These are phyloP conservation scores for Pseudognaphalium luteoalbum DNA, from an alignment of 129 eudicot genomes.

Conservation along the genomic window DNA sequence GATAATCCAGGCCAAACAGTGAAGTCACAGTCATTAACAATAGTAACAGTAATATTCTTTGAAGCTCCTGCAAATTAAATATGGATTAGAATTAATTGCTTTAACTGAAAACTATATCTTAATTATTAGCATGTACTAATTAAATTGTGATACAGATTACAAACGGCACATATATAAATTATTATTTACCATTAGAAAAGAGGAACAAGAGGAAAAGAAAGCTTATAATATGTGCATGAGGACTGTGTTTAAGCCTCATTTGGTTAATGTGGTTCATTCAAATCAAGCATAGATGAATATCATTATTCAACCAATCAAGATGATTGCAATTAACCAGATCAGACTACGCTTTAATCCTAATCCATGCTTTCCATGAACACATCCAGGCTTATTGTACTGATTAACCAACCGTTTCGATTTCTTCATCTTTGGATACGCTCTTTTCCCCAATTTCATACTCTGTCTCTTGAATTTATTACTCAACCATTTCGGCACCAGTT, in stretches of 20 bases:
- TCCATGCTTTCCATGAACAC: conserved; percentile 67
- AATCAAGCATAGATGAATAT: neutral
- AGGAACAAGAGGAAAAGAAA: too few relatives aligned
- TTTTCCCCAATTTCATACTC: conserved; percentile 86
- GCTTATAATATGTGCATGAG: too few relatives aligned
- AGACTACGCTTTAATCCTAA: conserved; percentile 57
- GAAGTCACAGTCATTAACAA: neutral
- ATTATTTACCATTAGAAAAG: too few relatives aligned
- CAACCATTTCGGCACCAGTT: conserved; percentile 59
- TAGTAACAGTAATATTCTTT: neutral
- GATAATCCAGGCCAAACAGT: neutral
- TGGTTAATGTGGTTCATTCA: neutral
- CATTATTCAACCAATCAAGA: neutral
- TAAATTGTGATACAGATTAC: too few relatives aligned
- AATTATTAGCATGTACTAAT: too few relatives aligned
- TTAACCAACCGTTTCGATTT: conserved; percentile 53
- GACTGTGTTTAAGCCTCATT: too few relatives aligned
- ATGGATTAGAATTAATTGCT: too few relatives aligned
- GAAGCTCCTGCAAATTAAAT: neutral
- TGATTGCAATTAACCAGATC: neutral
- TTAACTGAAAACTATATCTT: too few relatives aligned
- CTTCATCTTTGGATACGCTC: conserved; percentile 44
- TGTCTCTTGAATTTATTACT: conserved; percentile 48
- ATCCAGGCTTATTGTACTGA: conserved; percentile 51
- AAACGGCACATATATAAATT: too few relatives aligned